Evolutionary conservation across 441 rosid genomes (phyloP).

Genomic region (Melastoma candidum): DNA sequence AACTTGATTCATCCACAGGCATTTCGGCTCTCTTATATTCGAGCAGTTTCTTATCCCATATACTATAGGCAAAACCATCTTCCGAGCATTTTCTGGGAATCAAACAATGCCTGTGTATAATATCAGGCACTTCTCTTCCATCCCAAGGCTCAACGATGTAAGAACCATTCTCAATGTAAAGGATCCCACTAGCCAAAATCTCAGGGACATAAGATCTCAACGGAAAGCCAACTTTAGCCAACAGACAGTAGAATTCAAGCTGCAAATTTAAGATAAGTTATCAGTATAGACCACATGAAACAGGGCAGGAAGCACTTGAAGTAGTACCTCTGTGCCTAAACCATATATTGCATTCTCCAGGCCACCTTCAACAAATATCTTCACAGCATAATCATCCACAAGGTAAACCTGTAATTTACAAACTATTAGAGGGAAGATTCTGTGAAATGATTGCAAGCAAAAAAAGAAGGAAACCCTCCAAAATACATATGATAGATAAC

Average conservation of each 20-base stretch:
- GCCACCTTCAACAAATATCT: constrained; percentile 84
- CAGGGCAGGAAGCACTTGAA: constrained; percentile 1
- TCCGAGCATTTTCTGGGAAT: constrained; percentile 27
- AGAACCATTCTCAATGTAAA: constrained; percentile 60
- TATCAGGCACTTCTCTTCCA: constrained; percentile 74
- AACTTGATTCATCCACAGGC: constrained; percentile 23
- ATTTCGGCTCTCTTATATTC: constrained; percentile 49
- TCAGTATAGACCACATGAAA: constrained; percentile 5
- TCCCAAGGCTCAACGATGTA: constrained; percentile 66
- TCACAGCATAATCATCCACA: constrained; percentile 58
- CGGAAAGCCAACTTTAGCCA: constrained; percentile 42
- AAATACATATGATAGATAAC: no score
- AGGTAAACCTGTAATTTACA: constrained; percentile 59
- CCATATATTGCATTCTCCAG: constrained; percentile 68
- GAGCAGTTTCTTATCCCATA: constrained; percentile 68
- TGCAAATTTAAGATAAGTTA: constrained; percentile 24
- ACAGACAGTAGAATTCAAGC: constrained; percentile 74
- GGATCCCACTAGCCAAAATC: constrained; percentile 71
- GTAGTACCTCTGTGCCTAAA: constrained; percentile 82
- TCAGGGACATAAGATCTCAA: constrained; percentile 65
- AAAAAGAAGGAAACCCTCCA: no score
- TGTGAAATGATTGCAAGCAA: no score
- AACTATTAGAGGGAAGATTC: constrained; percentile 6
- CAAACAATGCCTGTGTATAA: constrained; percentile 39
- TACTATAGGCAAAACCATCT: constrained; percentile 58